Evolutionary conservation across 2,329 filamentous ascomycete genomes (phyloP), one percentile per base, ranked within the genome.

Genomic region (Exophiala oligosperma): DNA sequence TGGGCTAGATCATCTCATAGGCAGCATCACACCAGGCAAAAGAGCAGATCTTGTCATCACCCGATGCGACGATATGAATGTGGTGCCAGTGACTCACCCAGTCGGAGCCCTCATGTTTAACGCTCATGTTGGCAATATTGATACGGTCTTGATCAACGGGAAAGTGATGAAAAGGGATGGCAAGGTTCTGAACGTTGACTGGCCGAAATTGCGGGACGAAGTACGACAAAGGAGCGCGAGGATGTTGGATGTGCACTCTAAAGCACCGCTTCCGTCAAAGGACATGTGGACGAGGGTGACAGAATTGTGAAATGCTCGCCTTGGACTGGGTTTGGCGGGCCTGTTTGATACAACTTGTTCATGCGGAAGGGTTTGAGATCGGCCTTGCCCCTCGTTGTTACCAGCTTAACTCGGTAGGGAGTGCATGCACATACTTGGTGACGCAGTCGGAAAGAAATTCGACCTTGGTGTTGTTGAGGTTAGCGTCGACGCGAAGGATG

Each of bases 81-180:
- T 71, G 67, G 67, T 67, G 11, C 60, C 64, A 5, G 63, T 70
- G 23, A 49, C 66, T 26, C 59, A 71, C 53, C 67, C 69, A 0
- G 55, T 72, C 11, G 67, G 64, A 2, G 67, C 70, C 3, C 62
- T 71, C 28, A 55, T 72, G 1, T 55, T 70, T n/a, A 69, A 71
- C 61, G 65, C 66, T 4, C 58, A 59, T 0, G 54, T 65, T 6
- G 44, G 64, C 1, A 69, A 71, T 58, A 61, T 71, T 35, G 62
- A 68, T 12, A 65, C 49, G 3, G 68, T 70, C 23, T 65, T 71
- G 54, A 59, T 71, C 8, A 66, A 71, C 59, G 69, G 69, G n/a
- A 46, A 58, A 32, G 50, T 69, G 14, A 29, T 63, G 14, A 70
- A 69, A 41, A 49, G 56, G 11, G 40, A 56, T 28, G 65, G 60